Evolutionary conservation across 2,329 filamentous ascomycete species (phyloP), one percentile per base, ranked within the genome.

Genomic region (Fusarium stilboides): DNA sequence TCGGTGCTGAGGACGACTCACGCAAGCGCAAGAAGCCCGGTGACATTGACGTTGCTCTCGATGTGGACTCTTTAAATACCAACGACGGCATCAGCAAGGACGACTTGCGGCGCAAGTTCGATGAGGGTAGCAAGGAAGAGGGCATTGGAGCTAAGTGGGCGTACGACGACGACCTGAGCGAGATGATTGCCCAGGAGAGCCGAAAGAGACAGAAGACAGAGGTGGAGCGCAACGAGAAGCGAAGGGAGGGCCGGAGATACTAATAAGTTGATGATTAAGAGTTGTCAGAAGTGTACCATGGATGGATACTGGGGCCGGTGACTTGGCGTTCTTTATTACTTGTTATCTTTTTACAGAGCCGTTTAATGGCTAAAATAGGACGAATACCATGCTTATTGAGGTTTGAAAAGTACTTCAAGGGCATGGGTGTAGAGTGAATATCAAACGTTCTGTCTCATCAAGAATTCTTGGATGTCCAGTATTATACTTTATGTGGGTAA

Each of bases 141-240:
- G 89, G 90, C 19, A 79, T 87, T 24, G 90, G 91, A 36, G 88
- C 89, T 22, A 87, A 89, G 74, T 94, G 91, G 88, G 88, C 89
- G 60, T 85, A 87, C 80, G 93, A 97, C 78, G 95, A 98, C 73
- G 95, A 98, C 77, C 81, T 99, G 58, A 95, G 91, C 74, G 93
- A 97, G 75, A 97, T 99, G 93, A 98, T 99, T 82, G 94, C 94
- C 14, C 91, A 93, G 75, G 96, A 98, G 82, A 94, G 91, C 76
- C 88, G 94, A 70, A 98, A 98, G 87, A 88, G 94, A 77, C 87
- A 94, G 78, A 97, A 94, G 87, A 89, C 92, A 70, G 94, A 97
- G 73, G 90, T 93, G 79, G 94, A 97, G 80, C 89, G 90, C 78
- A 86, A 86, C 74, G 86, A 88, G 68, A 91, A 91, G 84, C 87